Base-by-base conservation (phyloP, 2,329 filamentous ascomycete genomes). In the Aspergillus sp. region DNA sequence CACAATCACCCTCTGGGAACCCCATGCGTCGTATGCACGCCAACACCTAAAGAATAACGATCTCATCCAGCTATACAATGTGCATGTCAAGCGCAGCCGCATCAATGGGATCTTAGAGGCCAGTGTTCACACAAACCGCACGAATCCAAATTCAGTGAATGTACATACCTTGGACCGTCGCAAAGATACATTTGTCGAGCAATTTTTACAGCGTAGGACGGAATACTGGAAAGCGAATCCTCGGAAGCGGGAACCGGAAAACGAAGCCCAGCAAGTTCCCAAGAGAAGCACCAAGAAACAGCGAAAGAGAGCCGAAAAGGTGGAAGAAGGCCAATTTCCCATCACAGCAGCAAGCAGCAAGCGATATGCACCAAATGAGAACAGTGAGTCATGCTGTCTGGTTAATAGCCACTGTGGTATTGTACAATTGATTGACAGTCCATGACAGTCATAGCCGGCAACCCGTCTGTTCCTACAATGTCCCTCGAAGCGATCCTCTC, bases 1-100 rank as follows among this genome's bases (percentile, higher is more conserved):
- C 55, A 87, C 88, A 66, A 77, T 97, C 23, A 89, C 86, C 27
- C 82, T 90, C 27, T 96, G 82, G 73, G 86, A 88, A 13, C 84
- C 85, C 0, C 90, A 96, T 72, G 85, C 87, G 1, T 67, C 71
- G 1, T 85, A 79, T 63, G 82, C 88, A n/a, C 81, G 80, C 15
- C 70, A 81, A 0, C 73, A 85, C 6, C 77, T 95, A 25, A 77
- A 80, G 2, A 73, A 78, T n/a, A 84, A 85, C 3, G 79, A 86
- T 23, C 88, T 89, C 81, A 77, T 96, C 2, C 77, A 77, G 3
- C 74, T 97, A 5, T 82, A 80, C 21, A 96, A 97, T 68, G 81
- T 96, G 3, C 88, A 88, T 19, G 82, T 92, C 63, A 91, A 88
- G 64, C 77, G 76, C 19, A 83, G 84, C 11, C 78, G 71, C 52